These are phyloP conservation scores for Orbilia oligospora DNA, from an alignment of 2,329 filamentous ascomycete species.

Conservation along the genomic window DNA sequence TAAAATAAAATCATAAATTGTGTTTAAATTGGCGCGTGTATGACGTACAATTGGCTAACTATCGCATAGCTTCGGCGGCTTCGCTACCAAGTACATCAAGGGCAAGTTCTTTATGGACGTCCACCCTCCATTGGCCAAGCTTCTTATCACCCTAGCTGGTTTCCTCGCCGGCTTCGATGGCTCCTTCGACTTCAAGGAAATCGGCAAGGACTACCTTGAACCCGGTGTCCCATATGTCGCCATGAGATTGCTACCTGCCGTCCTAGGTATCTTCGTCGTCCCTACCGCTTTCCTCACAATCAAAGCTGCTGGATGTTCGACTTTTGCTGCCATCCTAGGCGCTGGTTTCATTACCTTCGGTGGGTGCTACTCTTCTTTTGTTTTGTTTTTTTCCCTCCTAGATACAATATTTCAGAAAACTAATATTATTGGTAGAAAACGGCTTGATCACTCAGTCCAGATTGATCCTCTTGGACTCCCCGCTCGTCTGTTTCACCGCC, in stretches of 20 bases:
- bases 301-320: conserved; percentile 90
- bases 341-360: conserved; percentile 91
- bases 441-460: conserved; percentile 94
- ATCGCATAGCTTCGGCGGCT: conserved; percentile 86
- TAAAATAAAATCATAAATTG: too few species aligned
- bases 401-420: conserved; percentile 59
- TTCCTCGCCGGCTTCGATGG: conserved; percentile 96
- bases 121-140: conserved; percentile 96
- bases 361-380: conserved; percentile 67
- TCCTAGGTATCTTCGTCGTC: conserved; percentile 88
- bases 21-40: conserved; percentile 32
- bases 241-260: conserved; percentile 92
- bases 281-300: conserved; percentile 95
- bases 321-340: conserved; percentile 85
- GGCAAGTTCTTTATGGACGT: conserved; percentile 99
- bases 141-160: conserved; percentile 93
- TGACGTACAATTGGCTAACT: conserved; percentile 33
- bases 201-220: conserved; percentile 98
- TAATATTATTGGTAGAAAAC: conserved; percentile 77
- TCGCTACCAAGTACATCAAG: conserved; percentile 99
- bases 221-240: conserved; percentile 95
- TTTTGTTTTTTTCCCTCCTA: neutral
- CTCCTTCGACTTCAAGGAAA: conserved; percentile 98
- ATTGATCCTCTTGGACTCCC: conserved; percentile 94
- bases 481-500: conserved; percentile 91